phyloP scores from a whole-genome alignment of 768 basidiomycete genomes.

The Hirschioporus abietinus region DNA sequence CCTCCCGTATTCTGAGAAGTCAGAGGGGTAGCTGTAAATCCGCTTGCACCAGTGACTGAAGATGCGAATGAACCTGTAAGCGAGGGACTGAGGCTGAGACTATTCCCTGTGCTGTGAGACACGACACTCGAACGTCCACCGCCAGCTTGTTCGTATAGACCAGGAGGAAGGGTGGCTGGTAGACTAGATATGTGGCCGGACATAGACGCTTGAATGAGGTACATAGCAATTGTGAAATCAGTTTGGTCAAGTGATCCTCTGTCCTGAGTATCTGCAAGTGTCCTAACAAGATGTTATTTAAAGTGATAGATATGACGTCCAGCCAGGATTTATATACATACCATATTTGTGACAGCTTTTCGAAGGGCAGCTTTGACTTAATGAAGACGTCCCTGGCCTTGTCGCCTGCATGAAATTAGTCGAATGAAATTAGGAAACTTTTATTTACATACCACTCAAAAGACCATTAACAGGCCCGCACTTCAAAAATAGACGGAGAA shows the following conservation, averaged over 20 bases:
- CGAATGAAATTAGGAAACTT: not conserved
- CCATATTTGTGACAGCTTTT: constrained; percentile 93
- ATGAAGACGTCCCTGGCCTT: constrained; percentile 89
- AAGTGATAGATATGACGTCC: constrained; percentile 1
- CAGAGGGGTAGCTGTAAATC: constrained; percentile 29
- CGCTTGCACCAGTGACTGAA: not conserved
- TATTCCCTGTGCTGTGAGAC: constrained; percentile 57
- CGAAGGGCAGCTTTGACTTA: constrained; percentile 82
- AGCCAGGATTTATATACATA: constrained; percentile 28
- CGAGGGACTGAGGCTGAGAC: constrained; percentile 57
- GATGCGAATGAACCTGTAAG: constrained; percentile 31
- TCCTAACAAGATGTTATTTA: constrained; percentile 43
- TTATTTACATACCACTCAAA: constrained; percentile 55
- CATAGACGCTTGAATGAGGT: constrained; percentile 93
- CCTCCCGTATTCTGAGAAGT: constrained; percentile 67
- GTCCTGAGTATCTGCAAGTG: constrained; percentile 90
- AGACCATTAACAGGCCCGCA: constrained; percentile 72
- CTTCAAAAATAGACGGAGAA: constrained; percentile 68
- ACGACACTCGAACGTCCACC: constrained; percentile 33
- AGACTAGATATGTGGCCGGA: constrained; percentile 65
- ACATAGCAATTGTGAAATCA: constrained; percentile 96
- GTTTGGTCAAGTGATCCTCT: constrained; percentile 82
- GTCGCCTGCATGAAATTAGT: constrained; percentile 46
- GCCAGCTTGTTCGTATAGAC: constrained; percentile 76
- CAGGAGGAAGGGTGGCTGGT: constrained; percentile 72